Evolutionary conservation across 257 asterid species (phyloP).

Genomic region (Solanum infundibuliforme): DNA sequence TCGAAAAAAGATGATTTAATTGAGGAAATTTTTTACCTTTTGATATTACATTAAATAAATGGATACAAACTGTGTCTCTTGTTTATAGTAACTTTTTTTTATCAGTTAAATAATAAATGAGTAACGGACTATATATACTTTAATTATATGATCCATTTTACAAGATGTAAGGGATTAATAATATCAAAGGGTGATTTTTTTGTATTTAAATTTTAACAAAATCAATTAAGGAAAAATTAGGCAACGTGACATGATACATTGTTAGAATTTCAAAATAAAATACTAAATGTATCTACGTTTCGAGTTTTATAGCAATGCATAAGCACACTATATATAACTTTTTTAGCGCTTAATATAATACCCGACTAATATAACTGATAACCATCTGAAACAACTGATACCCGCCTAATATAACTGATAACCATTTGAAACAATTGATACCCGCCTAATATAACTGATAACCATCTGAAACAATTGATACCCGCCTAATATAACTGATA

Average conservation of each 20-base stretch:
- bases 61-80: not conserved
- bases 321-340: too few relatives aligned
- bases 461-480: too few relatives aligned
- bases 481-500: too few relatives aligned
- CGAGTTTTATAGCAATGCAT: not conserved
- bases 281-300: not conserved
- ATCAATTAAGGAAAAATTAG: not conserved
- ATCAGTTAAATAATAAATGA: not conserved
- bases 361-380: too few relatives aligned
- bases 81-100: too few relatives aligned
- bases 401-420: not conserved
- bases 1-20: fast-evolving
- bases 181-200: not conserved
- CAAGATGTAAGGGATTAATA: not conserved
- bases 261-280: not conserved
- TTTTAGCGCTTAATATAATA: too few relatives aligned
- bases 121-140: not conserved
- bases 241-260: not conserved
- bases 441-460: not conserved
- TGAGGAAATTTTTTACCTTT: not conserved
- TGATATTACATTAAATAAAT: not conserved
- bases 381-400: too few relatives aligned
- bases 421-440: not conserved
- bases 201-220: not conserved
- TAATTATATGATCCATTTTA: not conserved